These are phyloP conservation scores for Auricularia sp. DNA, from an alignment of 768 basidiomycete species.

Conservation along the genomic window DNA sequence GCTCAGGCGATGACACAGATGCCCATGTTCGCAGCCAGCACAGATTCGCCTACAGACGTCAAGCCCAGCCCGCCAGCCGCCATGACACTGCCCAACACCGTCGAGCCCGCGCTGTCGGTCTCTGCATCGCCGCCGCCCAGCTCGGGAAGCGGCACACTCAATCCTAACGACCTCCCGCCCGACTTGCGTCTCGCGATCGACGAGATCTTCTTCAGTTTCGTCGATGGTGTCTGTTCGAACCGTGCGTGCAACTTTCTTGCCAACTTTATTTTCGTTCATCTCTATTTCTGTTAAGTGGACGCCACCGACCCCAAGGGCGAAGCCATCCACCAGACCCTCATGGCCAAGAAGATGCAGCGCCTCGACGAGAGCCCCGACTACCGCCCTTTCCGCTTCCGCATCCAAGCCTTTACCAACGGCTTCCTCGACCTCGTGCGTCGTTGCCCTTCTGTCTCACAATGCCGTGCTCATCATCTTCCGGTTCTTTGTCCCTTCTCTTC, in stretches of 20 bases:
- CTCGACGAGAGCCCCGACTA: slow-evolving; percentile 95
- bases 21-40: neutral
- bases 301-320: slow-evolving; percentile 92
- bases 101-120: neutral
- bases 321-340: slow-evolving; percentile 92
- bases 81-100: neutral
- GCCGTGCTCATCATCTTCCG: neutral
- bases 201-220: neutral
- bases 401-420: slow-evolving; percentile 93
- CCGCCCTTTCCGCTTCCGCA: slow-evolving; percentile 97
- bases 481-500: neutral
- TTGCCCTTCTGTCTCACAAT: slow-evolving; percentile 6
- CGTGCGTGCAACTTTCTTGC: neutral
- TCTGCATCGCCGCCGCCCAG: neutral
- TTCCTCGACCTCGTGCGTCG: slow-evolving; percentile 78
- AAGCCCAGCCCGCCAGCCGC: neutral
- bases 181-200: neutral
- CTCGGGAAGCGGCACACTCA: neutral
- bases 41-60: neutral
- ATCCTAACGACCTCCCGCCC: neutral
- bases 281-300: slow-evolving; percentile 54
- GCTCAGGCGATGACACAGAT: neutral
- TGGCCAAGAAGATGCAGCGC: slow-evolving; percentile 98
- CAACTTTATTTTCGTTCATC: neutral
- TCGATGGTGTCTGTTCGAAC: neutral